Base-by-base conservation (phyloP, 2,329 filamentous ascomycete genomes). In the Colletotrichum horii region DNA sequence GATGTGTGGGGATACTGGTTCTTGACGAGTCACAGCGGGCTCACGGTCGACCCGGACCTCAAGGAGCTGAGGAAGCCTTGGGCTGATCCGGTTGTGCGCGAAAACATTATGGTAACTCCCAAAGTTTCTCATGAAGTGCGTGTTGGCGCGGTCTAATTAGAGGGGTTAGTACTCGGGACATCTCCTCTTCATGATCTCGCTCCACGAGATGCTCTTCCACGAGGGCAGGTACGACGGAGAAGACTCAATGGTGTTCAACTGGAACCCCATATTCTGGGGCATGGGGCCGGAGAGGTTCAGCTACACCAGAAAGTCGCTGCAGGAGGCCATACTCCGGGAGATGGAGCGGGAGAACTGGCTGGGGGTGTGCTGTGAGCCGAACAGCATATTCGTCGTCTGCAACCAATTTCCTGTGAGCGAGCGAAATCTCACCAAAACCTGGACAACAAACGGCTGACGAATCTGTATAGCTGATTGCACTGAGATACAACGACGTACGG, bases 1-100 rank as follows among this genome's bases (percentile, higher is more conserved):
- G 83, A 85, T 16, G 85, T 87, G 3, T 87, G 85, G 84, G 81
- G 81, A 2, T 87, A 87, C 75, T 87, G 85, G 85, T 87, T 83
- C 76, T 77, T 81, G n/a, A 83, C 83, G 4, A 82, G 80, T 30
- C 82, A 83, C 28, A 80, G 81, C 2, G 85, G 85, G 1, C 81
- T 78, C 5, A 30, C 66, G 3, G 77, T 83, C 2, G 83, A 87
- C 71, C 85, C 85, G 3, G 81, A 83, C 67, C 69, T 86, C 3
- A 83, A 79, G 24, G 84, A 86, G 71, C 70, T 86, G 58, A 77
- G 85, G 14, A 84, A 82, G 68, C 85, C 85, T 0, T 87, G 85
- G 85, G 83, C 84, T 0, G 83, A 87, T 75, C 84, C 85, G 1
- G 79, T 86, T 2, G 78, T 82, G 22, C 79, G 77, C 52, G 85